A percentile compares a stretch with the other conserved stretches of the same genome.
Conservation (phyloP, 192 early-diverging fungal genomes). For the Coemansia sp. region DNA sequence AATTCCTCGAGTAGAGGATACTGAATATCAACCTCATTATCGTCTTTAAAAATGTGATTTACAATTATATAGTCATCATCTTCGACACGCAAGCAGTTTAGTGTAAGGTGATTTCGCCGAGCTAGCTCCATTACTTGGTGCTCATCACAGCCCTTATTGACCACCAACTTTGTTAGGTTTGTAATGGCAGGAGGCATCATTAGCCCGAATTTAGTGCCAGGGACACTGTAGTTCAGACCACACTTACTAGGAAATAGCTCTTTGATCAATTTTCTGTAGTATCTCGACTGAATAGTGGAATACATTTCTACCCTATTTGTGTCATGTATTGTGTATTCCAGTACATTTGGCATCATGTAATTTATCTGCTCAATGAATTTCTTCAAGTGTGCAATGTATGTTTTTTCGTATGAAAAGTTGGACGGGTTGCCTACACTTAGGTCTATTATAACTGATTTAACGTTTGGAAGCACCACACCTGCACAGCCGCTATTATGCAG, state of each 20-base stretch:
- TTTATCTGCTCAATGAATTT: neutral
- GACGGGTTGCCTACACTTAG: neutral
- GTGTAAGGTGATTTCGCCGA: neutral
- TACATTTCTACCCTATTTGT: neutral
- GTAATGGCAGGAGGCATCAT: neutral
- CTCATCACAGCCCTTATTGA: neutral
- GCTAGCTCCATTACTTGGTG: neutral
- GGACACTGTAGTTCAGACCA: neutral
- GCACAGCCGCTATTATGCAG: neutral
- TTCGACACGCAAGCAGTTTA: neutral
- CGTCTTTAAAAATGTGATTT: neutral
- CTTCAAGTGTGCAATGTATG: neutral
- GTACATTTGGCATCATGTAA: neutral
- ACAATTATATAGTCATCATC: neutral
- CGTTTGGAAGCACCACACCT: neutral
- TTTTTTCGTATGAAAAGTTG: neutral
- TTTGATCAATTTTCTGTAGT: neutral
- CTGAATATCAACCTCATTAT: neutral
- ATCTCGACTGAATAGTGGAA: neutral
- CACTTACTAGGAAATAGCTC: neutral
- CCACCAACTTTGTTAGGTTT: neutral
- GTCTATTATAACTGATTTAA: neutral
- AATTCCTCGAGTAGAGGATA: neutral
- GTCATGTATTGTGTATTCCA: neutral
- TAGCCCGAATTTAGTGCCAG: neutral